Conservation (phyloP, 2,329 filamentous ascomycete species). For the Paramyrothecium roridum region DNA sequence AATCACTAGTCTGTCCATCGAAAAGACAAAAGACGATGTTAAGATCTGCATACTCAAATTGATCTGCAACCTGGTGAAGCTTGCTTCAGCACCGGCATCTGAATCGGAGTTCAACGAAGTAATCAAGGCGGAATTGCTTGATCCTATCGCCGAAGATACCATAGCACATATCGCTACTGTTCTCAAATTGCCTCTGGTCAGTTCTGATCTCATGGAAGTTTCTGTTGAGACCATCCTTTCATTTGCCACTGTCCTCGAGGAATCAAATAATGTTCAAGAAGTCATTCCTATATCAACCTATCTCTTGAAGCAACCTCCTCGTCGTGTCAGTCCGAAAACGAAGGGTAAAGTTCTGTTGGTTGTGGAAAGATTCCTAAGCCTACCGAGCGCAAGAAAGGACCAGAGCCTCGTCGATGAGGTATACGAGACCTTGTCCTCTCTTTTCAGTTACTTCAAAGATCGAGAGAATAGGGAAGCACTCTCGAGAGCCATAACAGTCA, state of each 20-base stretch:
- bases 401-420: conserved; percentile 57
- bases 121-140: conserved; percentile 53
- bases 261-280: conserved; percentile 67
- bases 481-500: conserved; percentile 67
- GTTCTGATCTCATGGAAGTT: conserved; percentile 73
- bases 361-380: conserved; percentile 73
- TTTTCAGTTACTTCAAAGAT: conserved; percentile 91
- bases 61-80: conserved; percentile 63
- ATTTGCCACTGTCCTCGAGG: conserved; percentile 67
- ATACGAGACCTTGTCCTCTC: conserved; percentile 70
- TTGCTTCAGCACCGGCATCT: conserved; percentile 51
- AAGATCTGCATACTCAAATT: conserved; percentile 79
- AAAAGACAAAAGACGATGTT: conserved; percentile 81
- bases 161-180: conserved; percentile 66
- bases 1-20: conserved; percentile 67
- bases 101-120: conserved; percentile 56
- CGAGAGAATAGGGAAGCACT: conserved; percentile 71
- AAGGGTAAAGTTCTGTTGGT: conserved; percentile 80
- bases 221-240: conserved; percentile 78
- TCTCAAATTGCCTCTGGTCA: conserved; percentile 56
- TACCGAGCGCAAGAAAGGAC: conserved; percentile 43
- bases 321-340: conserved; percentile 75
- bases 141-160: conserved; percentile 56
- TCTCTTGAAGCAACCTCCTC: conserved; percentile 79
- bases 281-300: conserved; percentile 78